A percentile compares a stretch with the other conserved stretches of the same genome.
Evolutionary conservation across 208 protist genomes (phyloP).

Genomic region (Trichomonas tenax): DNA sequence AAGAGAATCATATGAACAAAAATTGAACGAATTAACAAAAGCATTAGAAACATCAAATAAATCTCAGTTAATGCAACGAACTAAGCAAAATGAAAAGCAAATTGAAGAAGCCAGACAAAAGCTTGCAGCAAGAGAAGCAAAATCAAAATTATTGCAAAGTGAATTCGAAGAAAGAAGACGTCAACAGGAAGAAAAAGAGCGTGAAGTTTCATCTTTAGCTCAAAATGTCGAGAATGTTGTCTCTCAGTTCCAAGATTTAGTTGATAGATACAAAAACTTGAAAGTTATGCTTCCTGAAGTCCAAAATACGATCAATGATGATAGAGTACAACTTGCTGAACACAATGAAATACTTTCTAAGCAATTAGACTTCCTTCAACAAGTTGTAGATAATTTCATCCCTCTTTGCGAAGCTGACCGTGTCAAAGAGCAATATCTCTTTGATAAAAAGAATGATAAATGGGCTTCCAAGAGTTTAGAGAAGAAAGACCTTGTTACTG

Average conservation of each 20-base stretch:
- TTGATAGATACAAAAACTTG: not conserved
- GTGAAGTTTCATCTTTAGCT: not conserved
- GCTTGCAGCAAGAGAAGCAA: not conserved
- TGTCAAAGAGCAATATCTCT: not conserved
- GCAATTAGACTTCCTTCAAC: not conserved
- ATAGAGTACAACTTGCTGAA: not conserved
- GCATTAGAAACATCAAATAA: not conserved
- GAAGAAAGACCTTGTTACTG: not conserved
- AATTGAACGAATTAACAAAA: not conserved
- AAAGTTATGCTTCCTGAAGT: not conserved
- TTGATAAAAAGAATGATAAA: not conserved
- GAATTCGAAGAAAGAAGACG: not conserved
- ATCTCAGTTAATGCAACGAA: not conserved
- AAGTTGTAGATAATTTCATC: not conserved
- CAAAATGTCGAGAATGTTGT: not conserved
- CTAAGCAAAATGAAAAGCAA: not conserved
- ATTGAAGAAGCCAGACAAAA: not conserved
- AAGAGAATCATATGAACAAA: not conserved
- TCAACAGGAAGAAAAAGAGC: not conserved
- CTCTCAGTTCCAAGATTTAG: not conserved
- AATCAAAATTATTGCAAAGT: not conserved
- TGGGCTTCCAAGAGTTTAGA: not conserved
- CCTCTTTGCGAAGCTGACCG: not conserved
- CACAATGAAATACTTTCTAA: not conserved
- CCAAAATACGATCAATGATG: not conserved